phyloP scores from a whole-genome alignment of 1,284 basidiomycete species.

The Cryptococcus maquisensis region DNA sequence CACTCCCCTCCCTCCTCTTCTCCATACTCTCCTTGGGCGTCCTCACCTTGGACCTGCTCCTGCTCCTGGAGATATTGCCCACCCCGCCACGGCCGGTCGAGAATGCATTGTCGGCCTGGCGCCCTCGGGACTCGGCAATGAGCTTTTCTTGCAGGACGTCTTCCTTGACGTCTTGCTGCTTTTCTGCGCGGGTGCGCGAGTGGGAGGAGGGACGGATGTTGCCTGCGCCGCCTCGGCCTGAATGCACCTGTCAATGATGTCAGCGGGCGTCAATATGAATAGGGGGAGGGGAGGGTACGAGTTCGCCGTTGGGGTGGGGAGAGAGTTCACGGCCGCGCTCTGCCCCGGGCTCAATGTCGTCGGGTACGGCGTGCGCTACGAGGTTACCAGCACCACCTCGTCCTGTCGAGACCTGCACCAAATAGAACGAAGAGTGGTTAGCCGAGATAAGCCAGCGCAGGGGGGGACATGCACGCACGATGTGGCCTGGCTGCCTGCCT shows the following conservation, averaged over 20 bases:
- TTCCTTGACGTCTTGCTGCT: constrained; percentile 35
- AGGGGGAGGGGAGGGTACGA: constrained; percentile 20
- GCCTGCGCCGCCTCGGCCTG: constrained; percentile 48
- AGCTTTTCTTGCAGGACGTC: constrained; percentile 42
- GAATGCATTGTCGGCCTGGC: constrained; percentile 37
- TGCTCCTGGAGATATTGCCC: constrained; percentile 38
- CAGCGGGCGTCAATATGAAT: not conserved
- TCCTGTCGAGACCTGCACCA: constrained; percentile 41
- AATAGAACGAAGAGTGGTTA: not conserved
- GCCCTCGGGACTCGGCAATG: constrained; percentile 42
- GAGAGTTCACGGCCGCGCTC: constrained; percentile 44
- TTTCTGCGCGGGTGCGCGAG: constrained; percentile 33
- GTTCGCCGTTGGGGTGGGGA: constrained; percentile 26
- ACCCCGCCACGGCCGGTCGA: constrained; percentile 48
- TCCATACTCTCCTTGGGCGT: not conserved
- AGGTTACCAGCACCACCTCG: constrained; percentile 48
- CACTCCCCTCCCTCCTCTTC: constrained; percentile 7
- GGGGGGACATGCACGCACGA: not conserved
- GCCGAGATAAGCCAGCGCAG: not conserved
- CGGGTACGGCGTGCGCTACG: constrained; percentile 35
- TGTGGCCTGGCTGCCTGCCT: constrained; percentile 25
- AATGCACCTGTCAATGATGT: constrained; percentile 29
- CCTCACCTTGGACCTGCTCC: constrained; percentile 22
- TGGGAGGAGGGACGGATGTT: constrained; percentile 42
- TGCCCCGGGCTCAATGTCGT: constrained; percentile 29